A percentile compares a stretch with the other conserved stretches of the same genome.
Conservation (phyloP, 768 basidiomycete genomes). For the Collybia mongolica region DNA sequence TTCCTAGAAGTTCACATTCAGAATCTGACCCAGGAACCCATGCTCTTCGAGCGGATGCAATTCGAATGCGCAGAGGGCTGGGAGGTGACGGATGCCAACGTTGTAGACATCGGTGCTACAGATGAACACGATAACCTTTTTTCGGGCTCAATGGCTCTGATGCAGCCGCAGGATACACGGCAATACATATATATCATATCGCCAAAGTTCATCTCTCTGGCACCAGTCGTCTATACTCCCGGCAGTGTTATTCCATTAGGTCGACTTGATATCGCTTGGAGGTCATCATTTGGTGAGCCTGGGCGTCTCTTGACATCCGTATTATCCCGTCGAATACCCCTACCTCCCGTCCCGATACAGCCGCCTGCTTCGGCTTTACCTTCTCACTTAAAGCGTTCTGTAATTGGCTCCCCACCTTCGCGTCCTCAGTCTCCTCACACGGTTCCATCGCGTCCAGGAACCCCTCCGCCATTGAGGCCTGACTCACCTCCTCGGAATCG, state of each 20-base stretch:
- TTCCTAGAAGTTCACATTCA: constrained; percentile 94
- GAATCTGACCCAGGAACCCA: constrained; percentile 74
- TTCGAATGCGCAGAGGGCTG: constrained; percentile 74
- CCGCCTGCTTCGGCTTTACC: constrained; percentile 74
- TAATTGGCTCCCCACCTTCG: constrained; percentile 37
- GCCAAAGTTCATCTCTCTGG: constrained; percentile 42
- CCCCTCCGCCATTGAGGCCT: constrained; percentile 48
- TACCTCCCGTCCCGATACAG: constrained; percentile 36
- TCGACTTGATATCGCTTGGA: constrained; percentile 87
- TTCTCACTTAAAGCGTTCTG: constrained; percentile 65
- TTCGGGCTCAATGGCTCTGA: constrained; percentile 61
- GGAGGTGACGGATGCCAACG: constrained; percentile 57
- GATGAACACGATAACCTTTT: constrained; percentile 41
- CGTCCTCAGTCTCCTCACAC: constrained; percentile 62
- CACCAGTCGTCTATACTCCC: constrained; percentile 52
- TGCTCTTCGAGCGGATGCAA: constrained; percentile 80
- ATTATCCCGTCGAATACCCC: constrained; percentile 78
- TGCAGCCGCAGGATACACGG: constrained; percentile 82
- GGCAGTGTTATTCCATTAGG: constrained; percentile 80
- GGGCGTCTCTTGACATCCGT: constrained; percentile 88
- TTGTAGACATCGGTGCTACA: constrained; percentile 25
- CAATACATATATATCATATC: constrained; percentile 87
- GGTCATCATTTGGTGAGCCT: constrained; percentile 80
- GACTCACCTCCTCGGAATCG: constrained; percentile 43
- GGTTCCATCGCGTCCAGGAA: constrained; percentile 49